Evolutionary conservation across 2,329 filamentous ascomycete species (phyloP), one percentile per base, ranked within the genome.

Genomic region (Fusarium longipes): DNA sequence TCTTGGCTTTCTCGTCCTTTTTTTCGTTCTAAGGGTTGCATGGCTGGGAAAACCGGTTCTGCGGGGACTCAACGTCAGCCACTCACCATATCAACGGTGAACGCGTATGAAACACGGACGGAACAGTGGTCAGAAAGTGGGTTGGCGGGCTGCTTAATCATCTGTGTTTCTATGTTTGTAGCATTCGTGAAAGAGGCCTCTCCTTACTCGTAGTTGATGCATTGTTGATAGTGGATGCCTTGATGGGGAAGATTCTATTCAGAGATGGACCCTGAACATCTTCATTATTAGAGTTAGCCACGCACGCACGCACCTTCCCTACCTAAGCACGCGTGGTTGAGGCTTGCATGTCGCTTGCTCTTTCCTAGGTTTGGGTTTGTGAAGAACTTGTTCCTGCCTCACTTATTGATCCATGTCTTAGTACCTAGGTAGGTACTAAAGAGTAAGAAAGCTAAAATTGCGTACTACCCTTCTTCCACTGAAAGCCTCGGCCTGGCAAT

Each of bases 11-110:
- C 27, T 27, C 11, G 27, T 27, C 9, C 25, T 27, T 27, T 8
- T 27, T 47, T 17, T 35, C 42, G 18, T 33, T 14, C 12, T 35
- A 42, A 43, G 32, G 56, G 48, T 24, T 40, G 30, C 35, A 53
- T 58, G 49, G 57, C 38, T 63, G 64, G 63, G 52, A 67, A 68
- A 68, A 68, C 65, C 56, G 54, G 65, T 66, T 68, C 33, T 61
- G 35, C 62, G 50, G 65, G 54, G 45, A 50, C 45, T 48, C 20
- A 32, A 45, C 45, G 55, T 49, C 60, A 68, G 60, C 65, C 65
- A 68, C 56, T 68, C 33, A 51, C 61, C 42, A 36, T 25, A n/a
- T 60, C 35, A 35, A 45, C 39, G 32, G 51, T 57, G 36, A 50
- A 62, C 45, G 60, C 56, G 65, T 36, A 42, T 68, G 65, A 68